Evolutionary conservation across 352 stramenopile species (phyloP).

Genomic region (Pythium sukuiense): DNA sequence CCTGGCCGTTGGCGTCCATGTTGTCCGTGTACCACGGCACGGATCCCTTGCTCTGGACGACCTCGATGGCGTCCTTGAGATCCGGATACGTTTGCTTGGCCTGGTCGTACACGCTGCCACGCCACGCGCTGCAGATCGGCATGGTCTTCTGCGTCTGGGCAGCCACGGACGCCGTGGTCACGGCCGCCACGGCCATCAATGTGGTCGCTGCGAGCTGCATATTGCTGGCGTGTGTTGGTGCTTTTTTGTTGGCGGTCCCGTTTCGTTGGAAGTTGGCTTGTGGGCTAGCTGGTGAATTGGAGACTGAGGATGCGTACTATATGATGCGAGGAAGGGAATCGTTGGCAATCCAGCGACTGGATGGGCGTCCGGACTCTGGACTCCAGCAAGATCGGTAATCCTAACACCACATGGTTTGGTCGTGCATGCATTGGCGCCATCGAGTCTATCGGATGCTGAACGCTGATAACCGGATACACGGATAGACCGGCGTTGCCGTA

Average conservation of each 20-base stretch:
- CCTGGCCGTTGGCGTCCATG: background rate
- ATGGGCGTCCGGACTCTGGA: background rate
- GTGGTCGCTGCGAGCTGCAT: background rate
- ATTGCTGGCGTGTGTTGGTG: background rate
- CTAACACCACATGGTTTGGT: background rate
- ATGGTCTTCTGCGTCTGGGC: conserved; percentile 12
- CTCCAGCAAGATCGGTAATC: background rate
- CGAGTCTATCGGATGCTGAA: background rate
- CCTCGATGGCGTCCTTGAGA: conserved; percentile 17
- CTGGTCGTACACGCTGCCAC: conserved; percentile 12
- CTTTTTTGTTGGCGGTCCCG: background rate
- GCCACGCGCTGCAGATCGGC: conserved; percentile 17
- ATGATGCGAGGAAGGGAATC: background rate
- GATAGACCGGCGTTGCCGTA: no score
- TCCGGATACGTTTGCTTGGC: conserved; percentile 25
- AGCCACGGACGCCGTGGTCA: background rate
- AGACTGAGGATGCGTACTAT: background rate
- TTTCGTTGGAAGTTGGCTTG: background rate
- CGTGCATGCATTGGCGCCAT: background rate
- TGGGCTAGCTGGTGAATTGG: background rate
- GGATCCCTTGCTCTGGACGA: conserved; percentile 21
- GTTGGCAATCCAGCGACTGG: background rate
- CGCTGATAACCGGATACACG: background rate
- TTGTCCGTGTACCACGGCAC: conserved; percentile 37
- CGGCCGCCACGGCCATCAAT: background rate